Percentiles rank a stretch among this genome's conserved stretches.
Conservation (phyloP, 2,329 filamentous ascomycete genomes). For the Cryphonectria radicalis region DNA sequence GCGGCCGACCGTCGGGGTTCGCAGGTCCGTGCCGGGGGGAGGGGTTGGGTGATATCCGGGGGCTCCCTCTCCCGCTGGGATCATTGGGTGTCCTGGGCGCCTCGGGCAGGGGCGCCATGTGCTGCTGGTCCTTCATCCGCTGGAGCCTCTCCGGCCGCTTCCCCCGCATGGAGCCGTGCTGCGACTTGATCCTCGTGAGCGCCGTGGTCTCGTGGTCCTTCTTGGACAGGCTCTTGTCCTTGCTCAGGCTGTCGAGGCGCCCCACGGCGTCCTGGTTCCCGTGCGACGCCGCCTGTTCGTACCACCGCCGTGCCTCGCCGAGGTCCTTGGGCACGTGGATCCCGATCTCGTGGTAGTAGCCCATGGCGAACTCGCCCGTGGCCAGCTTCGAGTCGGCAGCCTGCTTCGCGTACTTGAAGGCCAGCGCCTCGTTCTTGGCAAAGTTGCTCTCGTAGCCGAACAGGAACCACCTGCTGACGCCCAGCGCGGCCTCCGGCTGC, state of each 20-base stretch:
- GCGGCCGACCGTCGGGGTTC: conserved; percentile 46
- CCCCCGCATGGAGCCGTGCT: conserved; percentile 71
- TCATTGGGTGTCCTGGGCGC: conserved; percentile 27
- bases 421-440: conserved; percentile 92
- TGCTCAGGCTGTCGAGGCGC: conserved; percentile 81
- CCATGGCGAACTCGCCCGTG: conserved; percentile 94
- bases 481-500: conserved; percentile 90
- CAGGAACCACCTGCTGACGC: conserved; percentile 97
- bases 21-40: conserved; percentile 48
- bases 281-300: conserved; percentile 83
- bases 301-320: conserved; percentile 84
- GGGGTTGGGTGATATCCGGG: conserved; percentile 44
- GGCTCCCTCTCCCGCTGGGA: conserved; percentile 29
- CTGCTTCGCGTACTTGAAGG: conserved; percentile 87
- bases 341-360: conserved; percentile 96
- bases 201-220: conserved; percentile 92
- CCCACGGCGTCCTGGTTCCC: conserved; percentile 88
- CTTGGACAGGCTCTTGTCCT: conserved; percentile 83
- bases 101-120: conserved; percentile 29
- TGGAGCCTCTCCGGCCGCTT: conserved; percentile 62
- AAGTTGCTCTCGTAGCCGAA: conserved; percentile 93
- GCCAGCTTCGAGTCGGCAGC: conserved; percentile 81
- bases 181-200: conserved; percentile 82
- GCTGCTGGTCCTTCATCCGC: conserved; percentile 38
- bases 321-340: conserved; percentile 87